Conservation (phyloP, 441 rosid genomes). For the Populus tomentosa region DNA sequence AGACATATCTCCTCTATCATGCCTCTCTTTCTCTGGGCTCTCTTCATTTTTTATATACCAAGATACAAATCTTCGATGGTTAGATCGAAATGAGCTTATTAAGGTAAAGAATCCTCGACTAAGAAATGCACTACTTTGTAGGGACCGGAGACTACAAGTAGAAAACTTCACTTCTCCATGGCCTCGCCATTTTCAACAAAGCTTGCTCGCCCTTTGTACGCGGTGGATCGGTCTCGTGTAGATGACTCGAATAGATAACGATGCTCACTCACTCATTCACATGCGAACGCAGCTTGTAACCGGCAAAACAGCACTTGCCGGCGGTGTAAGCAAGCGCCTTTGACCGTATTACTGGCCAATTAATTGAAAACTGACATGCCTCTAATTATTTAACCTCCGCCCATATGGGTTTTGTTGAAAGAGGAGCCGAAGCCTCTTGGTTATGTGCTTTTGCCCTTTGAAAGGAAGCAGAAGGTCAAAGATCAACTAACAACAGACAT, state of each 20-base stretch:
- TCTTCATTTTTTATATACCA: neutral
- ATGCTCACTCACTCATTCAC: neutral
- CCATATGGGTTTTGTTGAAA: slow-evolving; percentile 3
- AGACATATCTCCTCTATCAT: neutral
- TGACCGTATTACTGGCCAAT: neutral
- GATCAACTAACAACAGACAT: neutral
- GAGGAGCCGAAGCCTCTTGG: slow-evolving; percentile 1
- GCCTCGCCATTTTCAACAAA: neutral
- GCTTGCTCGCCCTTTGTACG: neutral
- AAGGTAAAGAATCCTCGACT: neutral
- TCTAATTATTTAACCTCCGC: neutral
- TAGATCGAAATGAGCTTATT: neutral
- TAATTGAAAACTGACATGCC: neutral
- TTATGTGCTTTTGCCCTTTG: slow-evolving; percentile 3
- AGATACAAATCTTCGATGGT: neutral
- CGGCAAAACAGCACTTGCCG: neutral
- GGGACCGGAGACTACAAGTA: no score
- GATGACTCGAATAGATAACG: neutral
- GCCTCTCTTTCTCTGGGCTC: no score
- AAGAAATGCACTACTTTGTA: neutral
- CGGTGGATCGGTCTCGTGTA: neutral
- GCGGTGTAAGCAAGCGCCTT: neutral
- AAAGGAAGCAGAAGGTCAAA: neutral
- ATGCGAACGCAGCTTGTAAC: neutral
- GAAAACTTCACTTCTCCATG: neutral